These are phyloP conservation scores for Cercospora nicotianae DNA, from an alignment of 2,329 filamentous ascomycete species.

Conservation along the genomic window DNA sequence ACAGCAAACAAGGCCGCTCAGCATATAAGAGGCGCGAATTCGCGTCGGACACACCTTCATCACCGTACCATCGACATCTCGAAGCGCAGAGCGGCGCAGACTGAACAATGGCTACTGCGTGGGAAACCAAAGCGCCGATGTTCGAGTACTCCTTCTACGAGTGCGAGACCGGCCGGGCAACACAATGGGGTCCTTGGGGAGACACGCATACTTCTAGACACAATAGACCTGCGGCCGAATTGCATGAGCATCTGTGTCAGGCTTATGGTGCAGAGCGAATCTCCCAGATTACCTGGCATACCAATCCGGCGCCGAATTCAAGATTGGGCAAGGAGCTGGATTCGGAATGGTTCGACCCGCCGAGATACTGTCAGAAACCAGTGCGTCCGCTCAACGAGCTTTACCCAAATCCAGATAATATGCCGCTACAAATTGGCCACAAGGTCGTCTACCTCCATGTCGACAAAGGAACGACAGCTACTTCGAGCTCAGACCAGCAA, in stretches of 20 bases:
- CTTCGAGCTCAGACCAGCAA: not conserved
- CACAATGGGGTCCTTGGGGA: not conserved
- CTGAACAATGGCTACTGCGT: not conserved
- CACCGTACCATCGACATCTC: not conserved
- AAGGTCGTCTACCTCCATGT: not conserved
- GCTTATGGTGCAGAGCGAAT: not conserved
- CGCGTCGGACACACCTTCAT: not conserved
- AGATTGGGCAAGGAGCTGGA: too few relatives aligned
- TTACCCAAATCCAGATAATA: not conserved
- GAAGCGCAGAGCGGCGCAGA: not conserved
- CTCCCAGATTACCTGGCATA: not conserved
- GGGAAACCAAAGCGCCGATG: not conserved
- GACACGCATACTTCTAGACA: not conserved
- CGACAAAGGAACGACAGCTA: not conserved
- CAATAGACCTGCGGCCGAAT: not conserved
- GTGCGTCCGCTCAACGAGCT: not conserved
- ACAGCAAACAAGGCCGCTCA: not conserved
- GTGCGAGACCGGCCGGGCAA: not conserved
- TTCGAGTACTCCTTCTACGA: not conserved
- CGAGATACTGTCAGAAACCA: not conserved
- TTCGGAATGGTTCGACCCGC: too few relatives aligned
- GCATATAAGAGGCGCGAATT: not conserved
- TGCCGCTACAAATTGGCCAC: not conserved
- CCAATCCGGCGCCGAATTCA: not conserved
- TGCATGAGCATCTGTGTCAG: not conserved